Conservation (phyloP, 352 stramenopile species). For the Globisporangium iwayamae region DNA sequence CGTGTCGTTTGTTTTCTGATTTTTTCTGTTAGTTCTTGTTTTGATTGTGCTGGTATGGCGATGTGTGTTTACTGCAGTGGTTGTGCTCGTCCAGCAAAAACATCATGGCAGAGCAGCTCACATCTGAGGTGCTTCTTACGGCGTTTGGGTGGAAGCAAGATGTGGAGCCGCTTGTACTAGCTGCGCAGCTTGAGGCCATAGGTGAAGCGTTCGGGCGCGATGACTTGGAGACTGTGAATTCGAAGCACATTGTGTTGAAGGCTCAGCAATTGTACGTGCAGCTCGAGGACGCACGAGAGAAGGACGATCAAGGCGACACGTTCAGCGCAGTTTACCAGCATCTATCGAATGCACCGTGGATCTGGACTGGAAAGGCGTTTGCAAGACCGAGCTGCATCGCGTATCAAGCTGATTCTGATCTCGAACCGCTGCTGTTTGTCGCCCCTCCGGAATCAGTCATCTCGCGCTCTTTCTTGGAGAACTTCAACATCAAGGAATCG, state of each 20-base stretch:
- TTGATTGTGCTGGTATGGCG: neutral
- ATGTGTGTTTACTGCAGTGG: conserved; percentile 33
- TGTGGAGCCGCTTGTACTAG: conserved; percentile 39
- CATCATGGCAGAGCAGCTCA: conserved; percentile 54
- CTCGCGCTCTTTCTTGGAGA: conserved; percentile 47
- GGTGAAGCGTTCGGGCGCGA: conserved; percentile 23
- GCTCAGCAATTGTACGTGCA: conserved; percentile 52
- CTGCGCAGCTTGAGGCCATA: conserved; percentile 51
- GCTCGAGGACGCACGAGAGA: conserved; percentile 38
- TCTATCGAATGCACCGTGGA: conserved; percentile 45
- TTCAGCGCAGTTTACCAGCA: conserved; percentile 30
- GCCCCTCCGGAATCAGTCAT: conserved; percentile 59
- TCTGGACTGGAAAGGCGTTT: conserved; percentile 71
- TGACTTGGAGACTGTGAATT: neutral
- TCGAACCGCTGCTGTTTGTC: conserved; percentile 61
- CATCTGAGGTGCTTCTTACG: conserved; percentile 43
- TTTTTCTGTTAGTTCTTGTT: conserved; percentile 4
- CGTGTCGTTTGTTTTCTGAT: conserved; percentile 6
- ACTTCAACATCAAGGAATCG: conserved; percentile 45
- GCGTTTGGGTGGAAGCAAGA: conserved; percentile 55
- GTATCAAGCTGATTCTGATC: conserved; percentile 28
- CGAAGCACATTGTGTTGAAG: conserved; percentile 36
- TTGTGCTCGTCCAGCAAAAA: conserved; percentile 50
- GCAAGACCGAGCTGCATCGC: conserved; percentile 50
- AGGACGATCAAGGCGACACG: conserved; percentile 23